These are phyloP conservation scores for Backusella westeae DNA, from an alignment of 192 early-diverging fungal genomes.

Conservation along the genomic window DNA sequence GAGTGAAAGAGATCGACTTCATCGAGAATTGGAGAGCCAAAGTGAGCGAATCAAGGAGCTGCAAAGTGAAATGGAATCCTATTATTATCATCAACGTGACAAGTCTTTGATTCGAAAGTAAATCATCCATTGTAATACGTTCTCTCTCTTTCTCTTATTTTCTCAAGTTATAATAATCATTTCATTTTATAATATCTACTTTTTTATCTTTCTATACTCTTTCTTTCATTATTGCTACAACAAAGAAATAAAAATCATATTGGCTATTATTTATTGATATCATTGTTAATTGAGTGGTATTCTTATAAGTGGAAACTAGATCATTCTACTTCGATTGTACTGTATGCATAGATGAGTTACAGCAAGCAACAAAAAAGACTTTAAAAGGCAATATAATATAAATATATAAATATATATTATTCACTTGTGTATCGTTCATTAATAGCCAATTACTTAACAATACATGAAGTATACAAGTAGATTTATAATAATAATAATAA, in stretches of 20 bases:
- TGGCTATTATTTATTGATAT: no score
- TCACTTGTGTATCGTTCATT: no score
- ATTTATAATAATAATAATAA: no score
- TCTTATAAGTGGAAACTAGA: no score
- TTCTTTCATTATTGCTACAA: neutral
- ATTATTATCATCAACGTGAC: conserved; percentile 1
- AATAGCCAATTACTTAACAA: no score
- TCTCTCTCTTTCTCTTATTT: neutral
- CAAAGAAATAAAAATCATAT: neutral
- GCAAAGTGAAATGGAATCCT: conserved; percentile 67
- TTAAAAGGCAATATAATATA: no score
- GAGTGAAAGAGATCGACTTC: conserved; percentile 94
- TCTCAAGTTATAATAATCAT: neutral
- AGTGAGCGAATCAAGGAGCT: conserved; percentile 89
- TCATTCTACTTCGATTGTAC: no score
- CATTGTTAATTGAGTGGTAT: no score
- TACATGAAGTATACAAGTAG: no score
- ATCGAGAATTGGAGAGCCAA: conserved; percentile 94
- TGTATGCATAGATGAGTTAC: no score
- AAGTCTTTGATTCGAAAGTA: neutral
- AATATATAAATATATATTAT: no score
- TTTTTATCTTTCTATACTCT: neutral
- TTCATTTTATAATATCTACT: neutral
- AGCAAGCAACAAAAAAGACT: no score
- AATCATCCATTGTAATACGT: neutral